These are phyloP conservation scores for Acacia confusa DNA, from an alignment of 306 rosid species.

Conservation along the genomic window DNA sequence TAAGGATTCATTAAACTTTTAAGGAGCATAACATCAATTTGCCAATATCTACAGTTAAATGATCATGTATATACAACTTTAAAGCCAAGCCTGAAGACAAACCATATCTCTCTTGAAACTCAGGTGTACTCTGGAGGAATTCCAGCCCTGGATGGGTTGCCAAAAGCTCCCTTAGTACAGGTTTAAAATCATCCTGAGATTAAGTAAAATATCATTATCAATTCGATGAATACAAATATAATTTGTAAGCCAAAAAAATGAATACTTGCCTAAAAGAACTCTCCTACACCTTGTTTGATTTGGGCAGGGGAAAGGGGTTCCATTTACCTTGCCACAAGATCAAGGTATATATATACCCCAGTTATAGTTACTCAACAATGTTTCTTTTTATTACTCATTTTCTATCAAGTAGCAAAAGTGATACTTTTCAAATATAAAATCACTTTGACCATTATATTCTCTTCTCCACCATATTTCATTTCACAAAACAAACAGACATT, in stretches of 20 bases:
- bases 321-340: neutral
- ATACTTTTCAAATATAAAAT: neutral
- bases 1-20: neutral
- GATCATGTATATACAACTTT: constrained; percentile 29
- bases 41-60: neutral
- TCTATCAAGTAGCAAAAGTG: neutral
- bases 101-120: constrained; percentile 99
- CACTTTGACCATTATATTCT: neutral
- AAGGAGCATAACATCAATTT: constrained; percentile 16
- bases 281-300: neutral
- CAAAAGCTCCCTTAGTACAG: constrained; percentile 91
- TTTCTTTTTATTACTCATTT: neutral
- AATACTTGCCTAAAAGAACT: constrained; percentile 1
- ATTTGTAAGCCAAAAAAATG: constrained; percentile 21
- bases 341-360: neutral
- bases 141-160: constrained; percentile 97
- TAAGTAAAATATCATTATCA: constrained; percentile 27
- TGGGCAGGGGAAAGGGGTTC: neutral
- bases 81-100: constrained; percentile 47
- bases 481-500: neutral
- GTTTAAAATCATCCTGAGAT: constrained; percentile 92
- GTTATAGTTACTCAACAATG: neutral
- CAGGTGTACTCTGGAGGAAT: constrained; percentile 96
- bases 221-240: constrained; percentile 24
- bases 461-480: neutral